Evolutionary conservation across 2,329 filamentous ascomycete species (phyloP).

Genomic region (Pseudopithomyces maydicus): DNA sequence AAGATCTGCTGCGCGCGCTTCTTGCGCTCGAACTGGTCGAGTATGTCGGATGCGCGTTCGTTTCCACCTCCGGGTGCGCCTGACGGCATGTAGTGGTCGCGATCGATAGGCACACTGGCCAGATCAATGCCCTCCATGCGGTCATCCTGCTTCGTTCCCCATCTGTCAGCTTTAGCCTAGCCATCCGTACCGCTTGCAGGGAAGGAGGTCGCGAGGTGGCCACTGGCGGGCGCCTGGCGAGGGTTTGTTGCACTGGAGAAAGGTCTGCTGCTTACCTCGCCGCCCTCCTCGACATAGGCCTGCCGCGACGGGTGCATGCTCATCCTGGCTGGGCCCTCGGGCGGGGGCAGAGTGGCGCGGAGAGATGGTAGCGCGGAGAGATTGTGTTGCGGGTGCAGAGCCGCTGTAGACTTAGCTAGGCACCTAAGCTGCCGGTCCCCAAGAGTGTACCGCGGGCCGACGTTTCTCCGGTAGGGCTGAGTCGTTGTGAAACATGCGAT

Average conservation of each 20-base stretch:
- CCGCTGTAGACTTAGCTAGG: constrained; percentile 11
- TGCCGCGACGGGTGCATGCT: constrained; percentile 85
- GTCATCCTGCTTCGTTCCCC: constrained; percentile 49
- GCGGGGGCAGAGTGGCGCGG: constrained; percentile 14
- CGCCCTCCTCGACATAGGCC: constrained; percentile 88
- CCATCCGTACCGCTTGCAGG: not conserved
- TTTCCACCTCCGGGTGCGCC: constrained; percentile 69
- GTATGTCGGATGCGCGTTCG: constrained; percentile 82
- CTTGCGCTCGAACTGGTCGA: constrained; percentile 81
- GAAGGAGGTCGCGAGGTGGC: not conserved
- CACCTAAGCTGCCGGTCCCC: constrained; percentile 17
- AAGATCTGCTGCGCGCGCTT: constrained; percentile 89
- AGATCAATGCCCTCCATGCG: constrained; percentile 64
- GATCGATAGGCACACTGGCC: constrained; percentile 71
- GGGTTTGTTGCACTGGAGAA: not conserved
- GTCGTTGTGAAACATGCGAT: constrained; percentile 11
- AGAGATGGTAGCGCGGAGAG: constrained; percentile 9
- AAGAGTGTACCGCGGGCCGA: constrained; percentile 19
- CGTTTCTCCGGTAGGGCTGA: constrained; percentile 35
- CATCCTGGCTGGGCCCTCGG: constrained; percentile 33
- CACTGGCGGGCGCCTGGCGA: constrained; percentile 2
- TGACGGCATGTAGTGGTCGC: constrained; percentile 80
- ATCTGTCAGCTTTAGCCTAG: constrained; percentile 14
- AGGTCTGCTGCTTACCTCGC: constrained; percentile 60
- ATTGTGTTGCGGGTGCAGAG: constrained; percentile 16